phyloP scores from a whole-genome alignment of 2,329 filamentous ascomycete genomes.

The Gyromitra esculenta region DNA sequence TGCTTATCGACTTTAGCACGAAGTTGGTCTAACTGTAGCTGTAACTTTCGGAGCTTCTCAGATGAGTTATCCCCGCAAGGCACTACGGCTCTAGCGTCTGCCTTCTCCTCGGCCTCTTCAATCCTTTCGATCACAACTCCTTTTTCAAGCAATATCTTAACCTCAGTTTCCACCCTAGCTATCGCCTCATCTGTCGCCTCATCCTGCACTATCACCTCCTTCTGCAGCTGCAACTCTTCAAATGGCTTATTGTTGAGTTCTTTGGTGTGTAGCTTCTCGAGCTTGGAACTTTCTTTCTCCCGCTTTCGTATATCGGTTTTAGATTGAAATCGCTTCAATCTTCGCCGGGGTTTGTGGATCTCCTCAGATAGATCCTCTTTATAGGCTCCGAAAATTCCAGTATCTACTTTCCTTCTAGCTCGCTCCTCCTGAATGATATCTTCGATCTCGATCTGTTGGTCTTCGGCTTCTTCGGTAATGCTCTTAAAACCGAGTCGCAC shows the following conservation, averaged over 20 bases:
- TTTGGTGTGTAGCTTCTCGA: neutral
- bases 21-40: constrained; percentile 45
- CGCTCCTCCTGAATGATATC: neutral
- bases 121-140: neutral
- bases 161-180: neutral
- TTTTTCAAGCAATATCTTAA: neutral
- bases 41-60: constrained; percentile 60
- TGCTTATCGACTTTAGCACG: constrained; percentile 51
- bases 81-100: neutral
- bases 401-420: neutral
- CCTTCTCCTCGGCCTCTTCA: neutral
- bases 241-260: neutral
- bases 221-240: neutral
- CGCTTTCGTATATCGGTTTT: neutral
- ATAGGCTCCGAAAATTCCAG: neutral
- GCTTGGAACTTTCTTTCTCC: neutral
- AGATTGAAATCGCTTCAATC: neutral
- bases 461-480: neutral
- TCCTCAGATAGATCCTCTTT: neutral
- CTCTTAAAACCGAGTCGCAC: neutral
- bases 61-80: constrained; percentile 57
- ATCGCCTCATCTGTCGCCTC: neutral
- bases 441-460: neutral
- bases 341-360: neutral
- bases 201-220: neutral